Base-by-base conservation (phyloP, 306 rosid species). In the Vicia faba region DNA sequence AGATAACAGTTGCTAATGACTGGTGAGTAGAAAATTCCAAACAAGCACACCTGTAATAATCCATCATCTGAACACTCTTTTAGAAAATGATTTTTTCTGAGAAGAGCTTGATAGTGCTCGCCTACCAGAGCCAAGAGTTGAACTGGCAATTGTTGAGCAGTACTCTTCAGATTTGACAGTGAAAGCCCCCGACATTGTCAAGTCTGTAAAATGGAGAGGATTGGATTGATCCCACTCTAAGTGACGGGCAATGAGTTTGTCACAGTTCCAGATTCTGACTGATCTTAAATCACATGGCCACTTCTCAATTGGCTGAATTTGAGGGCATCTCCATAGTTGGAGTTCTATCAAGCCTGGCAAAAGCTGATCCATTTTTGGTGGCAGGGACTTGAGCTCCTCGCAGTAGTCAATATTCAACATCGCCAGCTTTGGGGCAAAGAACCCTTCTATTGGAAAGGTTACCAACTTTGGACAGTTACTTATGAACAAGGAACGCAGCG, bases 341-440 rank as follows among this genome's bases (percentile, higher is more conserved):
- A 84, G 31, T 35, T 63, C 43, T 23, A 45, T 19, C 68, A 78
- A 70, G 54, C 66, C 51, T 11, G 79, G 85, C 72, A 81, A 75
- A 1, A 45, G 73, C 5, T 4, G 10, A 5, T 54, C 58, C 78
- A 80, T 51, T 44, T 58, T 58, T 15, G 64, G 55, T 1, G 84
- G 82, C 14, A 83, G 61, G 4, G 73, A 77, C 46, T 51, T 80
- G 56, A 80, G 56, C 38, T 75, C 70, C 33, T 64, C 15, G 7
- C 85, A 84, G 49, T 31, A 19, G 5, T 6, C 11, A 18, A 83
- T 41, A 8, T 1, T 38, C 12, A 80, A 48, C 1, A 38, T 35
- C 19, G 81, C 66, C 20, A 80, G 74, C 13, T 66, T 77, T 11
- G 68, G 76, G 4, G 78, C 62, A 7, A 16, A 38, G 7, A 77